Evolutionary conservation across 2,329 filamentous ascomycete species (phyloP).

Genomic region (Grosmannia serpens): DNA sequence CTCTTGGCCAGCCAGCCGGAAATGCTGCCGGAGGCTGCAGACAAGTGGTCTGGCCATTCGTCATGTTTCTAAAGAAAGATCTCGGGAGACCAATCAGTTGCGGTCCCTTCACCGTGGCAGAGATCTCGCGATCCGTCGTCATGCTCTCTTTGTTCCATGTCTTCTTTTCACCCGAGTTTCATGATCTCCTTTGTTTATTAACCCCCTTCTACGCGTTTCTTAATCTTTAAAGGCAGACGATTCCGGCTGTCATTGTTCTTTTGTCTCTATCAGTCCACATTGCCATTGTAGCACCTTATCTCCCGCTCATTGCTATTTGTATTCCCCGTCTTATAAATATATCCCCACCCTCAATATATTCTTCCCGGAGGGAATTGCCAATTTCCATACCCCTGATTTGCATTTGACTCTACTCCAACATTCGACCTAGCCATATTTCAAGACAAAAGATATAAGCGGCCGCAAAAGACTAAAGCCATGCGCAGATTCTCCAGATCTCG

Average conservation of each 20-base stretch:
- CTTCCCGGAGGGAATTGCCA: not conserved
- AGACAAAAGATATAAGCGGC: not conserved
- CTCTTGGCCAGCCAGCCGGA: not conserved
- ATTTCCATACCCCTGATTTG: conserved; percentile 1
- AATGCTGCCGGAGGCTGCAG: no score
- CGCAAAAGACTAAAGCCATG: conserved; percentile 4
- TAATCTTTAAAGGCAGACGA: not conserved
- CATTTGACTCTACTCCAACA: not conserved
- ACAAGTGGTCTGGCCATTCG: no score
- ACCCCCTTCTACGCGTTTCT: not conserved
- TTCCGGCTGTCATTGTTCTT: not conserved
- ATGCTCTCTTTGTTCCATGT: not conserved
- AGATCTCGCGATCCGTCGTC: no score
- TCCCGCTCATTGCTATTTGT: not conserved
- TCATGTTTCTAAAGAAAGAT: not conserved
- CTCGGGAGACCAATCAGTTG: no score
- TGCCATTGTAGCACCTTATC: not conserved
- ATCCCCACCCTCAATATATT: not conserved
- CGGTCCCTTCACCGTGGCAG: no score
- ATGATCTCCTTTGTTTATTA: not conserved
- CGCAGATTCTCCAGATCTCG: conserved; percentile 9
- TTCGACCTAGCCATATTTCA: not conserved
- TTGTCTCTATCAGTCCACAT: not conserved
- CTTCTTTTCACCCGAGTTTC: no score
- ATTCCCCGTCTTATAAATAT: not conserved